Evolutionary conservation across 441 rosid genomes (phyloP).

Genomic region (Gossypium lobatum): DNA sequence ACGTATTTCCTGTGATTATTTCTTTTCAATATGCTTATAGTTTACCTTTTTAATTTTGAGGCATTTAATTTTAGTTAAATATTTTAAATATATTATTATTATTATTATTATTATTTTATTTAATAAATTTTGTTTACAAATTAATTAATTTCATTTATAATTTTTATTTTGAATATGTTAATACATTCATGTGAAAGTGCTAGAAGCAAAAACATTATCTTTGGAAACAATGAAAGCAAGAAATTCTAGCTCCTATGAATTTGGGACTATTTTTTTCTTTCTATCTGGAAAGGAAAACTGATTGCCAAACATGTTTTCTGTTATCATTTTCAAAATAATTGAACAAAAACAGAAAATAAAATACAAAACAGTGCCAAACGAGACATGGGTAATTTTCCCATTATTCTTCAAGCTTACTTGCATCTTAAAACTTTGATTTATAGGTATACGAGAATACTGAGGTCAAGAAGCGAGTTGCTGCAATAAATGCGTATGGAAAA

Average conservation of each 20-base stretch:
- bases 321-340: background rate
- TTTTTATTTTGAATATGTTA: background rate
- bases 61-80: background rate
- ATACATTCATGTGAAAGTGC: background rate
- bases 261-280: background rate
- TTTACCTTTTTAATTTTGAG: background rate
- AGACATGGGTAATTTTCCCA: background rate
- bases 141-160: constrained; percentile 5
- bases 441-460: constrained; percentile 96
- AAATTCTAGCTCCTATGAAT: background rate
- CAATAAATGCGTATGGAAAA: constrained; percentile 75
- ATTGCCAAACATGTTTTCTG: background rate
- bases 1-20: background rate
- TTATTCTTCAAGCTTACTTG: constrained; percentile 12
- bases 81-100: background rate
- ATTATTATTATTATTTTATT: background rate
- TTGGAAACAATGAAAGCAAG: background rate
- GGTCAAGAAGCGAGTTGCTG: constrained; percentile 84
- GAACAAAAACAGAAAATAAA: constrained; percentile 2
- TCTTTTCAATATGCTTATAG: background rate
- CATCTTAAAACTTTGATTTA: constrained; percentile 18
- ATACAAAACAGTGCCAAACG: background rate
- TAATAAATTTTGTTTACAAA: background rate
- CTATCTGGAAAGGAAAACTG: background rate
- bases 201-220: background rate